Evolutionary conservation across 2,329 filamentous ascomycete genomes (phyloP).

Genomic region (Metarhizium rileyi): DNA sequence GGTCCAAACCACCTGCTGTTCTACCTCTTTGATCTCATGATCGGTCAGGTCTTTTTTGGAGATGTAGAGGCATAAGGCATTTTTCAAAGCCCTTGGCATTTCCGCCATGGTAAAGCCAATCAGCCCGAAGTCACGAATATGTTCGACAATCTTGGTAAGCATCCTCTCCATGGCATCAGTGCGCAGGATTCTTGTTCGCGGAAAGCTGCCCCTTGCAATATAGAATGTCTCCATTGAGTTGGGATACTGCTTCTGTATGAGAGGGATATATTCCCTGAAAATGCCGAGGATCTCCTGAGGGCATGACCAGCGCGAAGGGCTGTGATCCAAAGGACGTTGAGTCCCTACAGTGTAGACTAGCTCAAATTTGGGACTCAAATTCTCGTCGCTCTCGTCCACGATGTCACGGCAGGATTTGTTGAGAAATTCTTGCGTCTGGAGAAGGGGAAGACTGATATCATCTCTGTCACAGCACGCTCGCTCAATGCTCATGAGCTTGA

Average conservation of each 20-base stretch:
- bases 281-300: slow-evolving; percentile 4
- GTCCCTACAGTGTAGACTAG: slow-evolving; percentile 52
- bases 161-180: slow-evolving; percentile 3
- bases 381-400: slow-evolving; percentile 57
- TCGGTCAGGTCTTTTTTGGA: slow-evolving; percentile 18
- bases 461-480: slow-evolving; percentile 21
- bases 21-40: slow-evolving; percentile 23
- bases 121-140: slow-evolving; percentile 27
- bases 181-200: slow-evolving; percentile 13
- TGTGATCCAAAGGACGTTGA: slow-evolving; percentile 39
- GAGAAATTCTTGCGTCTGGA: slow-evolving; percentile 35
- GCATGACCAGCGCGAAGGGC: slow-evolving; percentile 11
- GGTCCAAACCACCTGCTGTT: slow-evolving; percentile 23
- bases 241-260: slow-evolving; percentile 25
- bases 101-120: slow-evolving; percentile 30
- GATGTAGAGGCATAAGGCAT: slow-evolving; percentile 35
- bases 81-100: slow-evolving; percentile 19
- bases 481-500: slow-evolving; percentile 53
- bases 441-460: slow-evolving; percentile 22
- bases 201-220: slow-evolving; percentile 25
- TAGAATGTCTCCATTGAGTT: slow-evolving; percentile 26
- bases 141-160: background rate
- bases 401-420: slow-evolving; percentile 37
- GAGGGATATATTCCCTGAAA: slow-evolving; percentile 25
- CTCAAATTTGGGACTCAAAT: slow-evolving; percentile 50